Base-by-base conservation (phyloP, 495 filamentous ascomycete genomes). In the Talaromyces liani region DNA sequence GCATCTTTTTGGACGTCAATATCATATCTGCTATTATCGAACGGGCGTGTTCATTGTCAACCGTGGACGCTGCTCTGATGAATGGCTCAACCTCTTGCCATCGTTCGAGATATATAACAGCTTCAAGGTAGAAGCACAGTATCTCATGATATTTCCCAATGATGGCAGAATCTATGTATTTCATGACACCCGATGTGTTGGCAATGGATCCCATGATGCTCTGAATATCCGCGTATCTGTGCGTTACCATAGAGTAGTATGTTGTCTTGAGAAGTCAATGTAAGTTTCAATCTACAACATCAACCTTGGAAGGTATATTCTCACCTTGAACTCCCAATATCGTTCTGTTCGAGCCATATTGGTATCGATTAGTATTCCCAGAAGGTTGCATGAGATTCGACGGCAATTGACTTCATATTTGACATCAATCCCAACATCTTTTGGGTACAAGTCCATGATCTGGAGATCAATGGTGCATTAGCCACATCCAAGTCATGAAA, bases 311-410 rank as follows among this genome's bases (percentile, higher is more conserved):
- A 9, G 9, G 49, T 5, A 54, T 34, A 9, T 24, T 62, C 53
- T 33, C 60, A 75, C 77, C 63, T 85, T 84, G 4, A 72, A 68
- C 57, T 87, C 82, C 12, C 84, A 69, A 22, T 83, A 79, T 62
- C 89, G 86, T 69, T 90, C 84, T 0, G 80, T 77, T 27, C 91
- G 80, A 7, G 88, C 90, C 2, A 89, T 70, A 0, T 84, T 79
- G 25, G 87, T 75, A 3, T 83, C 72, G 2, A 83, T 79, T n/a
- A 82, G 84, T 27, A 81, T 80, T 33, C 80, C 76, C 64, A 93
- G 79, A 68, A 92, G 94, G 61, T 88, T 72, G 67, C 88, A 90
- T 60, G 88, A 84, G 62, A 91, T 75, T 33, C 74, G 75, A 27
- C 87, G 86, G 18, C 88, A 75, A 4, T 73, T 74, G 7, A 89